These are phyloP conservation scores for Aspergillus calidoustus DNA, from an alignment of 2,329 filamentous ascomycete species.

Conservation along the genomic window DNA sequence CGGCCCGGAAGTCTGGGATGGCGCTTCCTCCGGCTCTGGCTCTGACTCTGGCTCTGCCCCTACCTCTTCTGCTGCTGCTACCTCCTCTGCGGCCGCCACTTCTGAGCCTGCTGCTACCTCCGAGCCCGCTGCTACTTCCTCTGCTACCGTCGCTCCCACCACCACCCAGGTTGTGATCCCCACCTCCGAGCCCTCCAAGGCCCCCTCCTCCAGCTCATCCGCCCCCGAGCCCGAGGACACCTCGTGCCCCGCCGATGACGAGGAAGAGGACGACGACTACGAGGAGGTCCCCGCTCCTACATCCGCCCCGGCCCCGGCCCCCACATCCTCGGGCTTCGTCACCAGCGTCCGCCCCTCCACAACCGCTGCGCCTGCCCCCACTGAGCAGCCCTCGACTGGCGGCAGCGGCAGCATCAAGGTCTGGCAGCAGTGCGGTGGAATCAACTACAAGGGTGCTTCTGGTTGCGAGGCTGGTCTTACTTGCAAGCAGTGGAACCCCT, in stretches of 20 bases:
- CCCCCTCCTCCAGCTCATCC: neutral
- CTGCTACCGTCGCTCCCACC: constrained; percentile 9
- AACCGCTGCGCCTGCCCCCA: constrained; percentile 1
- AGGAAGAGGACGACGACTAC: neutral
- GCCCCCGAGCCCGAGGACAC: neutral
- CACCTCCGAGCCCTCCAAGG: constrained; percentile 2
- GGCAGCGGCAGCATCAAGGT: constrained; percentile 16
- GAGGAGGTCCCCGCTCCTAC: constrained; percentile 6
- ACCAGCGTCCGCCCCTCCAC: constrained; percentile 9
- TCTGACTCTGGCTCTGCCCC: constrained; percentile 16
- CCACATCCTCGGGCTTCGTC: constrained; percentile 7
- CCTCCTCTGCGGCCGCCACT: constrained; percentile 7
- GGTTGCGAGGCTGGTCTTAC: constrained; percentile 22
- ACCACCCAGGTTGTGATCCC: neutral
- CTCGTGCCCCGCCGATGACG: neutral
- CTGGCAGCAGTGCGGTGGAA: constrained; percentile 26
- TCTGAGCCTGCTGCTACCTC: constrained; percentile 11
- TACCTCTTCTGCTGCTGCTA: constrained; percentile 7
- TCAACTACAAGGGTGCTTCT: constrained; percentile 20
- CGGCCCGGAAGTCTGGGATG: constrained; percentile 29
- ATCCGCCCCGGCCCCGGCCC: constrained; percentile 4
- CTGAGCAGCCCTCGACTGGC: neutral
- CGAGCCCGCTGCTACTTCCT: constrained; percentile 15
- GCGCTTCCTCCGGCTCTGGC: constrained; percentile 20
- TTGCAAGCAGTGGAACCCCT: constrained; percentile 29